phyloP scores from a whole-genome alignment of 2,329 filamentous ascomycete genomes.

The Colletotrichum sp. region DNA sequence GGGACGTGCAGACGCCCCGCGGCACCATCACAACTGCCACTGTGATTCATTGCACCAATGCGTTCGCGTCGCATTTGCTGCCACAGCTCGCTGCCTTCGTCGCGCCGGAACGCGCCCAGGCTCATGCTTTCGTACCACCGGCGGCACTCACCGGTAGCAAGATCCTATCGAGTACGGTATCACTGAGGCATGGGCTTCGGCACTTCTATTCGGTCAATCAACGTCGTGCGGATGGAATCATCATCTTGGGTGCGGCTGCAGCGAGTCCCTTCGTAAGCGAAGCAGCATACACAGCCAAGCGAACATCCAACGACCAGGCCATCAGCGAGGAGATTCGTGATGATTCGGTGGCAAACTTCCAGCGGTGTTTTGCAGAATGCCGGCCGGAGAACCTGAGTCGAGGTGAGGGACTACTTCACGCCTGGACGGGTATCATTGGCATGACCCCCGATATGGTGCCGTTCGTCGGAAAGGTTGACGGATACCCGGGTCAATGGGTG shows the following conservation, averaged over 20 bases:
- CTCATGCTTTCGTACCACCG: slow-evolving; percentile 34
- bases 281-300: neutral
- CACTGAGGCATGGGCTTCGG: slow-evolving; percentile 47
- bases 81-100: neutral
- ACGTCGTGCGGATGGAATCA: slow-evolving; percentile 31
- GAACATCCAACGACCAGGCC: neutral
- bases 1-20: neutral
- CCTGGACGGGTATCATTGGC: slow-evolving; percentile 52
- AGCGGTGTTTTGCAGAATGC: neutral
- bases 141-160: slow-evolving; percentile 37
- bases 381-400: neutral
- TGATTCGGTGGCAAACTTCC: neutral
- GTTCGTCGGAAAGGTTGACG: slow-evolving; percentile 46
- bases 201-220: slow-evolving; percentile 58
- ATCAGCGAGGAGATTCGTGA: neutral
- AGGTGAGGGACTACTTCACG: slow-evolving; percentile 49
- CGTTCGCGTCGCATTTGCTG: neutral
- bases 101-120: neutral
- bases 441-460: slow-evolving; percentile 53
- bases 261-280: neutral
- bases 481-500: slow-evolving; percentile 48
- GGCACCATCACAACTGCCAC: neutral
- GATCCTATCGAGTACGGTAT: slow-evolving; percentile 44
- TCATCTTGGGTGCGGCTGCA: neutral
- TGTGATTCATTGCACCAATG: slow-evolving; percentile 1